These are phyloP conservation scores for Takashimella koratensis DNA, from an alignment of 1,284 basidiomycete species.

Conservation along the genomic window DNA sequence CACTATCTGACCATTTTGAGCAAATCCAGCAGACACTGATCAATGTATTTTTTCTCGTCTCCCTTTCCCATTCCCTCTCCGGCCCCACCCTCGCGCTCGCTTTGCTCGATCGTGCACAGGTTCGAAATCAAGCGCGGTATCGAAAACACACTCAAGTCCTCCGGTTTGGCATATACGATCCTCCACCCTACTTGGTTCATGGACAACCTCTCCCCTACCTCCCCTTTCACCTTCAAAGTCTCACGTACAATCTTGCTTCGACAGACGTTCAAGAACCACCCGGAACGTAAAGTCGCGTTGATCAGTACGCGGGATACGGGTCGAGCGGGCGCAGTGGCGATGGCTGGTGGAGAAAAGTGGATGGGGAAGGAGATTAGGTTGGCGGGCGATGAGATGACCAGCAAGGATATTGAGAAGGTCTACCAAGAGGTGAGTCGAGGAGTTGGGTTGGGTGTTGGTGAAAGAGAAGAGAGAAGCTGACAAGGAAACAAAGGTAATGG, in stretches of 20 bases:
- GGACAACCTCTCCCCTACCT: conserved; percentile 14
- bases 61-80: not conserved
- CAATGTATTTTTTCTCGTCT: not conserved
- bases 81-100: conserved; percentile 4
- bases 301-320: conserved; percentile 24
- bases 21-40: not conserved
- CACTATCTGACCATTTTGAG: not conserved
- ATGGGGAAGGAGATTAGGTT: conserved; percentile 11
- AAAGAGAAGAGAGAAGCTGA: no score
- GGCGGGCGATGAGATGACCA: conserved; percentile 24
- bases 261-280: conserved; percentile 18
- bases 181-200: conserved; percentile 16
- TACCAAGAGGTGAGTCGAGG: conserved; percentile 13
- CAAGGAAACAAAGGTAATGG: conserved; percentile 13
- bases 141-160: conserved; percentile 20
- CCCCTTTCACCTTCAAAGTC: conserved; percentile 14
- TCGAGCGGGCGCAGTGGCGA: conserved; percentile 19
- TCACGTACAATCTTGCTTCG: conserved; percentile 25
- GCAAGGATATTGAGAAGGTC: conserved; percentile 16
- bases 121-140: conserved; percentile 29
- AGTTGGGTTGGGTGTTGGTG: not conserved
- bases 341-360: conserved; percentile 11
- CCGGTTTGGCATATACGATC: conserved; percentile 6
- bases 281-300: conserved; percentile 18
- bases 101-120: conserved; percentile 9